Conservation (phyloP, 2,329 filamentous ascomycete species). For the Colletotrichum caudatum region DNA sequence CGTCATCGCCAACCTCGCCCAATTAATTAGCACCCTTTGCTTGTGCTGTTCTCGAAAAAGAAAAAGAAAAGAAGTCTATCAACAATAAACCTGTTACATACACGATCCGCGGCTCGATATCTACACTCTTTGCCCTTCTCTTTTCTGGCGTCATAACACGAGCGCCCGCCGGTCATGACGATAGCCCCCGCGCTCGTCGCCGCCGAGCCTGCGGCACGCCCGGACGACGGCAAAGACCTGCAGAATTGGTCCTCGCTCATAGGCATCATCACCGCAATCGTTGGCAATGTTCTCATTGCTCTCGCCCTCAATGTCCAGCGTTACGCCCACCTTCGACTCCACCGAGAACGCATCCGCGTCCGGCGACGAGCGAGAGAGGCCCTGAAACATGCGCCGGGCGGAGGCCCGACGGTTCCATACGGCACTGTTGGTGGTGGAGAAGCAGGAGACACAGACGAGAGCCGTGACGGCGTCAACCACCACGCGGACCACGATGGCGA, state of each 20-base stretch:
- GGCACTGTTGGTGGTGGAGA: slow-evolving; percentile 49
- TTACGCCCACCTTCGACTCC: slow-evolving; percentile 90
- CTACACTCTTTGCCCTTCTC: neutral
- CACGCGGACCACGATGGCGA: slow-evolving; percentile 50
- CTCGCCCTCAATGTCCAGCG: slow-evolving; percentile 96
- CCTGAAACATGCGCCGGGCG: slow-evolving; percentile 59
- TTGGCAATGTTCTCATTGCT: slow-evolving; percentile 93
- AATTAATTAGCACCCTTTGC: slow-evolving; percentile 26
- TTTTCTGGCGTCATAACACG: slow-evolving; percentile 4
- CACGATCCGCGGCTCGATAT: slow-evolving; percentile 7
- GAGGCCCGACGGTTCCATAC: slow-evolving; percentile 49
- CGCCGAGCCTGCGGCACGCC: slow-evolving; percentile 34
- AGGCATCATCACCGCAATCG: slow-evolving; percentile 91
- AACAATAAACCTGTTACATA: slow-evolving; percentile 17
- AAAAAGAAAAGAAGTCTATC: neutral
- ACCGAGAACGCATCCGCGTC: slow-evolving; percentile 73
- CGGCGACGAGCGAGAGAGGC: slow-evolving; percentile 67
- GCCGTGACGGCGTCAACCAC: slow-evolving; percentile 38
- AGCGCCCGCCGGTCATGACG: slow-evolving; percentile 25
- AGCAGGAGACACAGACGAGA: slow-evolving; percentile 20
- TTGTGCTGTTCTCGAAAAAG: slow-evolving; percentile 10
- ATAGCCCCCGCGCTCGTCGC: slow-evolving; percentile 28
- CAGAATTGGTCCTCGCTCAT: slow-evolving; percentile 92
- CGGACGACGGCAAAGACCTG: slow-evolving; percentile 60
- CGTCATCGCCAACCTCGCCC: slow-evolving; percentile 31